These are phyloP conservation scores for Juglanconis oblonga DNA, from an alignment of 2,329 filamentous ascomycete species.

Conservation along the genomic window DNA sequence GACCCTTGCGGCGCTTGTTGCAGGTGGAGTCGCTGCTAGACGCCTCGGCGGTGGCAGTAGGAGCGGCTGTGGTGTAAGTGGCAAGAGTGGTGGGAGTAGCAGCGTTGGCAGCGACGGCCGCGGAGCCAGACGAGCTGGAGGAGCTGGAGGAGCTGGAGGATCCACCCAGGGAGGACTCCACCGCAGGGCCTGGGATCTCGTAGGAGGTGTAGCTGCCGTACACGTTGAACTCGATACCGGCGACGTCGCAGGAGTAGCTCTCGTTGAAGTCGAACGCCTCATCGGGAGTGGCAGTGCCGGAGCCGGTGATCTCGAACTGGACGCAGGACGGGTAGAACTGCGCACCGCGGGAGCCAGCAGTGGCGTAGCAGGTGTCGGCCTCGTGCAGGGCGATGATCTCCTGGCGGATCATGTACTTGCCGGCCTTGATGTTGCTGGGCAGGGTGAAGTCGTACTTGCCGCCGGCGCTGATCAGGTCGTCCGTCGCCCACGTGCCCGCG, in stretches of 20 bases:
- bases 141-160: constrained; percentile 4
- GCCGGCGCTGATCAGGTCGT: constrained; percentile 42
- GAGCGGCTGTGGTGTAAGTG: not conserved
- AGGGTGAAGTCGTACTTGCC: constrained; percentile 43
- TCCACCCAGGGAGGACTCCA: constrained; percentile 22
- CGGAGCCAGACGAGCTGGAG: constrained; percentile 21
- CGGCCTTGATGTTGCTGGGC: constrained; percentile 31
- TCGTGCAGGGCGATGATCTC: constrained; percentile 47
- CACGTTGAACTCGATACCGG: constrained; percentile 26
- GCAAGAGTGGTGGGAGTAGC: not conserved
- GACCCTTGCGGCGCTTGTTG: not conserved
- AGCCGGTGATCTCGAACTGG: constrained; percentile 40
- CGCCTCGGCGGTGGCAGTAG: not conserved
- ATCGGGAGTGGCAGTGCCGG: constrained; percentile 27
- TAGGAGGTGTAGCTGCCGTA: constrained; percentile 21
- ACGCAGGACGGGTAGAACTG: constrained; percentile 49
- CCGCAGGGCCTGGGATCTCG: constrained; percentile 25
- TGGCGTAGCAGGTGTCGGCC: constrained; percentile 36
- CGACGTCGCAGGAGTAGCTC: constrained; percentile 19
- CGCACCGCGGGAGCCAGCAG: constrained; percentile 35
- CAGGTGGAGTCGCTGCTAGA: not conserved
- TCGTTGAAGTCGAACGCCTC: constrained; percentile 33
- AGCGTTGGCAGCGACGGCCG: constrained; percentile 5
- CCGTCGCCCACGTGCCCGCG: constrained; percentile 49
- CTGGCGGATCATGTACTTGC: constrained; percentile 44